Evolutionary conservation across 306 rosid species (phyloP).

Genomic region (Quillaja saponaria): DNA sequence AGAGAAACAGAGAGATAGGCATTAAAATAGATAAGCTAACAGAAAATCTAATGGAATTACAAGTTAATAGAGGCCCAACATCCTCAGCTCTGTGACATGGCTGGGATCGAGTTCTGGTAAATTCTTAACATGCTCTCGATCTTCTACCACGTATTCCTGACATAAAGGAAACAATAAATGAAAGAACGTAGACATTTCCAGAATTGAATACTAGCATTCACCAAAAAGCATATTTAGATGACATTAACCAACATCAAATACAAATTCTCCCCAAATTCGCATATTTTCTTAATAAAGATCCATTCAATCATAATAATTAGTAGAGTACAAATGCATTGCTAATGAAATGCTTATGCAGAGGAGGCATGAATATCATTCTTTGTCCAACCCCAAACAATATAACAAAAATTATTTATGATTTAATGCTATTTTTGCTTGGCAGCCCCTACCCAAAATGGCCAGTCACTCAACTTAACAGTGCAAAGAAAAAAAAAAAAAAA

Average conservation of each 20-base stretch:
- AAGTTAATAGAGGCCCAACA: slow-evolving; percentile 89
- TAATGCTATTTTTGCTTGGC: too few species aligned
- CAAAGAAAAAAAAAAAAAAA: too few species aligned
- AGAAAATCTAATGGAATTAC: slow-evolving; percentile 28
- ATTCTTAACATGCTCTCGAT: slow-evolving; percentile 56
- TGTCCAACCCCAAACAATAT: too few species aligned
- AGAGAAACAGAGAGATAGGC: too few species aligned
- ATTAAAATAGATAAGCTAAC: too few species aligned
- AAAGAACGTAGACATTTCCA: background rate
- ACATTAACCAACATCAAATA: background rate
- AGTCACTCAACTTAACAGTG: too few species aligned
- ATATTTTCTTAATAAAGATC: background rate
- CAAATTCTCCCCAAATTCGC: background rate
- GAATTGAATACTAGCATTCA: background rate
- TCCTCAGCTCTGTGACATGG: slow-evolving; percentile 86
- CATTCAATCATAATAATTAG: too few species aligned
- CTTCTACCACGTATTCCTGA: slow-evolving; percentile 95
- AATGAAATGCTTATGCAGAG: too few species aligned
- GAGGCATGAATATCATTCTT: too few species aligned
- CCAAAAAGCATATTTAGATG: background rate
- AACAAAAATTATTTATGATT: too few species aligned
- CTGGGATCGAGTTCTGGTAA: slow-evolving; percentile 89
- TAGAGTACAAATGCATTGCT: too few species aligned
- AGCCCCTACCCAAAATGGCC: too few species aligned
- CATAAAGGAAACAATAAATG: slow-evolving; percentile 18